Evolutionary conservation across 768 basidiomycete genomes (phyloP), one percentile per base, ranked within the genome.

Genomic region (Suillus fuscotomentosus): DNA sequence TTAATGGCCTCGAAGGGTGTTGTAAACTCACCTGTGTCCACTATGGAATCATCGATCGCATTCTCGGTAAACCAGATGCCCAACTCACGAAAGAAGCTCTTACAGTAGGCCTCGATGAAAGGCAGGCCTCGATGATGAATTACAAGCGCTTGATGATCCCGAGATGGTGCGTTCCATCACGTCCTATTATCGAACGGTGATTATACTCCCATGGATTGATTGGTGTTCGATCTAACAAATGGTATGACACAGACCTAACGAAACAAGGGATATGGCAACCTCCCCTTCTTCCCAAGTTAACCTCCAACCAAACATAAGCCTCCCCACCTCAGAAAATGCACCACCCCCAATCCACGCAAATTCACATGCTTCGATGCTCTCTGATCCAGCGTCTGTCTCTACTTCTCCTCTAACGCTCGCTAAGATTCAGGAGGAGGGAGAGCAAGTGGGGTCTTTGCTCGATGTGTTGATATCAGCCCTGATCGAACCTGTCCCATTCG

Each of bases 31-130:
- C 73, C 72, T 38, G 47, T 66, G 31, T 70, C 51, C 39, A 47
- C 60, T 22, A 24, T 50, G 5, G 76, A n/a, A 81, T 96, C 67
- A 90, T 96, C 67, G 92, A 95, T 69, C 75, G 85, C 75, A 92
- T 97, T 69, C 82, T 97, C 36, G 95, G 95, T 13, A 92, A 88
- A 70, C 84, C 91, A 0, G 95, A 96, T 71, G 83, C 92, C 1
- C 87, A 85, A 56, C 80, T 87, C 60, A 96, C 96, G 93, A 91
- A 90, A 72, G 92, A 94, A 65, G 86, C 88, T 63, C 80, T 94
- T 72, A 81, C 81, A 2, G 72, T 84, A 27, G 92, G 92, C 0
- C 70, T 83, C 1, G 90, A 95, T 71, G 74, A 78, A 11, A 76
- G 73, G 20, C 81, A 79, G 61, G 75, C 78, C 3, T 2, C 2